phyloP scores from a whole-genome alignment of 2,329 filamentous ascomycete species.

The Fusarium citri region DNA sequence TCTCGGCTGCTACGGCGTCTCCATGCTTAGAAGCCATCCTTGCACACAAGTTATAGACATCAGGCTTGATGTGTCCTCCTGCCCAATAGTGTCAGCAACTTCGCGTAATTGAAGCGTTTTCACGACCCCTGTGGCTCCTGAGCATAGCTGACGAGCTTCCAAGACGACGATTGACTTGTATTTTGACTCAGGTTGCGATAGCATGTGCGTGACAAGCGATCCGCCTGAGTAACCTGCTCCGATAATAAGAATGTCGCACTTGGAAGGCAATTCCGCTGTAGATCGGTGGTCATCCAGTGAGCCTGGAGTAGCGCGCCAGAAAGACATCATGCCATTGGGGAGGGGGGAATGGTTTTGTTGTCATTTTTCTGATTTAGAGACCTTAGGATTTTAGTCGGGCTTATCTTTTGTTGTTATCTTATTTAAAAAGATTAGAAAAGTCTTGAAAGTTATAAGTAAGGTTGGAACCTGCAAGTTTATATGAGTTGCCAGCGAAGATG shows the following conservation, averaged over 20 bases:
- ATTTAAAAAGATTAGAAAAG: too few species aligned
- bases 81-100: too few species aligned
- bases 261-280: constrained; percentile 46
- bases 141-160: constrained; percentile 52
- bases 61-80: constrained; percentile 40
- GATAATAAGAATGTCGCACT: constrained; percentile 59
- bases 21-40: constrained; percentile 21
- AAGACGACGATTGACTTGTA: constrained; percentile 47
- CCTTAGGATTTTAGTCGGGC: fast-evolving
- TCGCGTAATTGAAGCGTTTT: fast-evolving
- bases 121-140: constrained; percentile 51
- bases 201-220: constrained; percentile 57
- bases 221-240: constrained; percentile 61
- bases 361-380: too few species aligned
- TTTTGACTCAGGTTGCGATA: constrained; percentile 34
- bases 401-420: too few species aligned
- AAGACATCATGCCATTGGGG: constrained; percentile 19
- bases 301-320: constrained; percentile 17
- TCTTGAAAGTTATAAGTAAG: too few species aligned
- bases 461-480: too few species aligned
- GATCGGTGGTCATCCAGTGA: constrained; percentile 13
- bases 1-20: constrained; percentile 32
- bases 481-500: fast-evolving
- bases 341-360: neutral
- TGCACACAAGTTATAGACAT: constrained; percentile 13